phyloP scores from a whole-genome alignment of 2,329 filamentous ascomycete species.

The Aspergillus ochraceus region DNA sequence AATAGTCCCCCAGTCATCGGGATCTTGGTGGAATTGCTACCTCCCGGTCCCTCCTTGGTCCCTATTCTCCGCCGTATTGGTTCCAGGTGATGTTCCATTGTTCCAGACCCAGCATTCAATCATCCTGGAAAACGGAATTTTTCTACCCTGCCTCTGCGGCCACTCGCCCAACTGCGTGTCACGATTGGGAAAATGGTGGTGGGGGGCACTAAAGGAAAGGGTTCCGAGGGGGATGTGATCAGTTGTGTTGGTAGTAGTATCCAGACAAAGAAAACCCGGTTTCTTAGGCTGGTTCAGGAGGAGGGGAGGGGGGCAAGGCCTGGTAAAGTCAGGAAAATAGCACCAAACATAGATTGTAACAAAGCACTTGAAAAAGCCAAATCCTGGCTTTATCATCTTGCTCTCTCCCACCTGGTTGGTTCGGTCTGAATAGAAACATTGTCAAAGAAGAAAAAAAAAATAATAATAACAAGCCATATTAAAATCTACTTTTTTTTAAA shows the following conservation, averaged over 20 bases:
- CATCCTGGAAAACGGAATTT: background rate
- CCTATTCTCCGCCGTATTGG: background rate
- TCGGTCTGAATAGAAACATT: conserved; percentile 22
- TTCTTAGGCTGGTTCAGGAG: conserved; percentile 6
- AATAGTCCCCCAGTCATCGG: background rate
- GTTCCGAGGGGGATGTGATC: background rate
- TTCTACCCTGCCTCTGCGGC: background rate
- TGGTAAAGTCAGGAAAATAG: background rate
- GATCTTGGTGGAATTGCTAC: background rate
- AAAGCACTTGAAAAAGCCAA: conserved; percentile 21
- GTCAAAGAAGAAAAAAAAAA: conserved; percentile 19
- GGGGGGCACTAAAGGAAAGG: background rate
- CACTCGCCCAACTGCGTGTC: background rate
- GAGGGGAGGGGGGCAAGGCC: conserved; percentile 5
- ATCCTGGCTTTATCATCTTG: conserved; percentile 17
- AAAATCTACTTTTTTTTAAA: background rate
- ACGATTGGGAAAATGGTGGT: background rate
- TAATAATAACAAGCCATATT: background rate
- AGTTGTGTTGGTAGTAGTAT: background rate
- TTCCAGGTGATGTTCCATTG: background rate
- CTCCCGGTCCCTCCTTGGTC: background rate
- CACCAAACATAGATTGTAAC: conserved; percentile 19
- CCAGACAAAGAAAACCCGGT: conserved; percentile 5
- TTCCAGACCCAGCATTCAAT: background rate
- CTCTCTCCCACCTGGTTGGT: conserved; percentile 20